Base-by-base conservation (phyloP, 805 yeast species). In the Brettanomyces bruxellensis region DNA sequence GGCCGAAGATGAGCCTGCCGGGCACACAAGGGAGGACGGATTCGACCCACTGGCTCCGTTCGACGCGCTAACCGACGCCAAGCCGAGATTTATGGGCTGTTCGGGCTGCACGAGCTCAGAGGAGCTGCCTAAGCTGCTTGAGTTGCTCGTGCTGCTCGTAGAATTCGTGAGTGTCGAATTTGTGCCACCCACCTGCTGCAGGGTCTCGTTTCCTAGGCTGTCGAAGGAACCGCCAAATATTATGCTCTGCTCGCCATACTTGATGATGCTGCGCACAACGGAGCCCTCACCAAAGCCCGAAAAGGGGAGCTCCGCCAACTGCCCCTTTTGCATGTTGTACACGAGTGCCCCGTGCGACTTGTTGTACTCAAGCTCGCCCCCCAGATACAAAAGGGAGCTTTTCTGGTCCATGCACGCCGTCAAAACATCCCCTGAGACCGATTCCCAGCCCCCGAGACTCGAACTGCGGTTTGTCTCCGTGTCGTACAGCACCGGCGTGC, bases 171-270 rank as follows among this genome's bases (percentile, higher is more conserved):
- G 6, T 11, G 38, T 12, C 9, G 14, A 6, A 8, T 30, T 22
- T 14, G 23, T 14, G 23, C 38, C 13, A 11, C 14, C 3, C 7
- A 41, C 37, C 22, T 22, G 7, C 9, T 7, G 13, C 14, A 42
- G 14, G 2, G 45, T 42, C 4, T 61, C 55, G 46, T 79, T 64
- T 6, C 86, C 87, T 39, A 88, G 65, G 8, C 83, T 75, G 47
- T 68, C 57, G 59, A 93, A 89, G 3, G 65, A 49, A 11, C 99
- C 99, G 1, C 93, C 91, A 66, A 89, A 91, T 11, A 93, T 59
- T 6, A 93, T 70, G 36, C 76, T 79, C 22, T 54, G 71, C 42
- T 64, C 65, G 34, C 64, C 62, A 38, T 78, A 58, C 49, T 72
- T 71, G 0, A 76, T 52, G 14, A 93, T 89, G 6, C 90, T 69